A percentile compares a stretch with the other conserved stretches of the same genome.
These are phyloP conservation scores for Rhodotorula babjevae DNA, from an alignment of 768 basidiomycete genomes.

Conservation along the genomic window DNA sequence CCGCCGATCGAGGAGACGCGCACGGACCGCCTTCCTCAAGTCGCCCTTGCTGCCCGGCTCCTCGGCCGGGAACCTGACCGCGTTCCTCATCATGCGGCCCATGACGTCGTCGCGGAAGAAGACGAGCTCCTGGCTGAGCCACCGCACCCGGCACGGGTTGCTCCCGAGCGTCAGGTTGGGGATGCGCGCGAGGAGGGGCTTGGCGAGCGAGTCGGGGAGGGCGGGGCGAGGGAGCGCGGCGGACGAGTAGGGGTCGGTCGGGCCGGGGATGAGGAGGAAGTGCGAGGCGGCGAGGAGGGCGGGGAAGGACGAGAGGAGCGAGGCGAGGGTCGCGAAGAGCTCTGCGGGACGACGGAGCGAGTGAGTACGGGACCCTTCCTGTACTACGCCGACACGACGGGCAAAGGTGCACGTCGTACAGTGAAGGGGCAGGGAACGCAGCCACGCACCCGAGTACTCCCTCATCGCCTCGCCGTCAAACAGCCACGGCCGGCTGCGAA, in stretches of 20 bases:
- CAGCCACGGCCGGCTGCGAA: constrained; percentile 75
- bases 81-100: constrained; percentile 86
- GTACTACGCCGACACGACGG: no score
- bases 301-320: constrained; percentile 76
- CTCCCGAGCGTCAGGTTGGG: constrained; percentile 77
- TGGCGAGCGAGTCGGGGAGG: constrained; percentile 68
- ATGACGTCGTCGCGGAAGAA: constrained; percentile 88
- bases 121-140: constrained; percentile 92
- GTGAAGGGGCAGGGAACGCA: no score
- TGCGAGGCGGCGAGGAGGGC: constrained; percentile 70
- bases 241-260: constrained; percentile 74
- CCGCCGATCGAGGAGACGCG: not conserved
- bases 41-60: constrained; percentile 42
- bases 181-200: constrained; percentile 64
- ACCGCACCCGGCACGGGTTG: constrained; percentile 91
- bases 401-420: no score
- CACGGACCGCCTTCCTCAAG: constrained; percentile 29
- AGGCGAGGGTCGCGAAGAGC: constrained; percentile 78
- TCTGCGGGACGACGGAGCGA: constrained; percentile 51
- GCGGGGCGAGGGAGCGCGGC: constrained; percentile 70
- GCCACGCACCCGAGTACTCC: constrained; percentile 69
- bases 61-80: constrained; percentile 78
- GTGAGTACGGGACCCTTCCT: not conserved
- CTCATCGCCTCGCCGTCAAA: constrained; percentile 73
- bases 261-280: constrained; percentile 92